These are phyloP conservation scores for Musa acuminata DNA, from an alignment of 176 grass and related monocot genomes.

Conservation along the genomic window DNA sequence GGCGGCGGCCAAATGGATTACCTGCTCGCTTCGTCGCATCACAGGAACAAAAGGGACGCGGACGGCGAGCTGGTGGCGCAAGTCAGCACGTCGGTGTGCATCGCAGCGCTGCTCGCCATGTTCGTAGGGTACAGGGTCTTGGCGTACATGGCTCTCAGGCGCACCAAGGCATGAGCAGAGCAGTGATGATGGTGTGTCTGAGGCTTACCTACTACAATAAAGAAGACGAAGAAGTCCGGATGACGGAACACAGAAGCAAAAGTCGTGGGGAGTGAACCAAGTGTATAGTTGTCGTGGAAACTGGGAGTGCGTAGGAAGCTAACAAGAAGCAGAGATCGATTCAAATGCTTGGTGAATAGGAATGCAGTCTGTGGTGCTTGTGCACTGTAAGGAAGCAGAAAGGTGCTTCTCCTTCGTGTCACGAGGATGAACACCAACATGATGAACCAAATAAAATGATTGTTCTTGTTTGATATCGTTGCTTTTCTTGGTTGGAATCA, in stretches of 20 bases:
- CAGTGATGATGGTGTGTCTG: no score
- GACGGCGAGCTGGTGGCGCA: slow-evolving; percentile 8
- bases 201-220: background rate
- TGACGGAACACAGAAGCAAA: background rate
- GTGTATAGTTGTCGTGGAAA: background rate
- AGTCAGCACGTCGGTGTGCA: slow-evolving; percentile 12
- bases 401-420: no score
- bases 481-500: no score
- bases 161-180: slow-evolving; percentile 27
- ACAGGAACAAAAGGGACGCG: background rate
- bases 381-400: no score
- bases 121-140: slow-evolving; percentile 69
- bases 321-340: background rate
- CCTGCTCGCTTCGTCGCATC: background rate
- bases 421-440: no score
- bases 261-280: background rate
- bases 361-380: no score
- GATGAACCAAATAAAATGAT: no score
- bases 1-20: slow-evolving; percentile 16
- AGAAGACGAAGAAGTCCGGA: background rate
- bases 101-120: slow-evolving; percentile 54
- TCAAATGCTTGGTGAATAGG: background rate
- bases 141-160: slow-evolving; percentile 62
- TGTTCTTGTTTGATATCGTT: no score
- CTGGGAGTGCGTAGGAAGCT: no score